Evolutionary conservation across 148 eudicot genomes (phyloP).

Genomic region (Cornus florida): DNA sequence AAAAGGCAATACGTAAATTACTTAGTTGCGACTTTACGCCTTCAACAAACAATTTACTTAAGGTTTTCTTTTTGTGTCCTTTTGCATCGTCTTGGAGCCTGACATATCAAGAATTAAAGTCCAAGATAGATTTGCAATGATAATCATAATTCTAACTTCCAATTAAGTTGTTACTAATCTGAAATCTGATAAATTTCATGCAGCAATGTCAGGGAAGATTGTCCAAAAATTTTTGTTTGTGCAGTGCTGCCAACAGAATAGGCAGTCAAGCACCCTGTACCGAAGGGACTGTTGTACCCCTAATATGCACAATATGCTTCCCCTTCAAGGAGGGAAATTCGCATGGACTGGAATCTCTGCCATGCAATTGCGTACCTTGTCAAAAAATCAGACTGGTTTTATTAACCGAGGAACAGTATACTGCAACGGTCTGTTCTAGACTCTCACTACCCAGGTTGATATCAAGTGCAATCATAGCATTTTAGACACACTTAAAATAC

Average conservation of each 20-base stretch:
- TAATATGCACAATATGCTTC: conserved; percentile 63
- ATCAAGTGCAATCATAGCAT: conserved; percentile 27
- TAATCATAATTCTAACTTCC: conserved; percentile 14
- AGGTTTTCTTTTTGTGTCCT: neutral
- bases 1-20: neutral
- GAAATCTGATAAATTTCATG: conserved; percentile 70
- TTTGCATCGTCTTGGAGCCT: neutral
- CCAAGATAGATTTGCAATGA: neutral
- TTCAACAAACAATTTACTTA: neutral
- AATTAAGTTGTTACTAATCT: conserved; percentile 12
- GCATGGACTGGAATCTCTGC: conserved; percentile 65
- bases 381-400: conserved; percentile 48
- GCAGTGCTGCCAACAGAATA: conserved; percentile 72
- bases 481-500: conserved; percentile 17
- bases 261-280: conserved; percentile 58
- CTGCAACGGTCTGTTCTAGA: conserved; percentile 97
- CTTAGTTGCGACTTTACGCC: neutral
- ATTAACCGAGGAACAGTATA: conserved; percentile 60
- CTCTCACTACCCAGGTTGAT: conserved; percentile 49
- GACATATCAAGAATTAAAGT: neutral
- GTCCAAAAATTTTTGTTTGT: conserved; percentile 74
- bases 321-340: conserved; percentile 63
- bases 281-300: conserved; percentile 54
- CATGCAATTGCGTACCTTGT: conserved; percentile 62
- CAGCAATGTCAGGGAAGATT: conserved; percentile 88